phyloP scores from a whole-genome alignment of 495 filamentous ascomycete species.

The Talaromyces trachyspermus region DNA sequence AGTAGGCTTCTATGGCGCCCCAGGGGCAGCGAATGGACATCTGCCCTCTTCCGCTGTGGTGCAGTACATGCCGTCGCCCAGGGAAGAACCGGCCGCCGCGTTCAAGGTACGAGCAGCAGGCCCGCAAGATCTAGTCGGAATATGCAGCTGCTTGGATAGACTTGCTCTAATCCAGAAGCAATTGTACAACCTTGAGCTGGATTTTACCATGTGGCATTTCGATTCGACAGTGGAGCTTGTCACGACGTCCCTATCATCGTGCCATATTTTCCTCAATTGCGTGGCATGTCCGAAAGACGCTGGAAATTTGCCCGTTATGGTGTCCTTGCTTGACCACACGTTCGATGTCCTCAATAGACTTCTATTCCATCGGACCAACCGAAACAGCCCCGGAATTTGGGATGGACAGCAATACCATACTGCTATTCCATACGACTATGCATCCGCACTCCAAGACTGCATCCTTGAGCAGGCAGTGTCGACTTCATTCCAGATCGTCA shows the following conservation, averaged over 20 bases:
- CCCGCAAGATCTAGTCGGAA: conserved; percentile 20
- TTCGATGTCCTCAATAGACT: conserved; percentile 32
- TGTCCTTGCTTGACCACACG: conserved; percentile 27
- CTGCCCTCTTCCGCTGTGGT: conserved; percentile 28
- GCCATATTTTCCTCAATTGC: conserved; percentile 32
- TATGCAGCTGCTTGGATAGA: conserved; percentile 30
- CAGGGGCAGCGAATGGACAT: not conserved
- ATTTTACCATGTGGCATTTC: conserved; percentile 24
- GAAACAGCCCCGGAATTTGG: not conserved
- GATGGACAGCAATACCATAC: not conserved
- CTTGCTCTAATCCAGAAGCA: conserved; percentile 29
- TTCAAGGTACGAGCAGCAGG: conserved; percentile 11
- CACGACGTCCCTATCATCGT: conserved; percentile 25
- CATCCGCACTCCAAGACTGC: not conserved
- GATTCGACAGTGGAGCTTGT: conserved; percentile 34
- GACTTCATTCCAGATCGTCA: not conserved
- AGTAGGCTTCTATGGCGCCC: not conserved
- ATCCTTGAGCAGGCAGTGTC: not conserved
- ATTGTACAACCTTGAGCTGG: conserved; percentile 26
- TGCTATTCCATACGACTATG: not conserved
- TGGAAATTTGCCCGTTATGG: conserved; percentile 23
- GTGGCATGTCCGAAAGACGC: conserved; percentile 28
- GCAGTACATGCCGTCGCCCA: conserved; percentile 8
- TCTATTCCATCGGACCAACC: conserved; percentile 22
- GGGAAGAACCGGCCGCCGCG: not conserved